Conservation (phyloP, 1,284 basidiomycete species). For the Leccinum huronense region DNA sequence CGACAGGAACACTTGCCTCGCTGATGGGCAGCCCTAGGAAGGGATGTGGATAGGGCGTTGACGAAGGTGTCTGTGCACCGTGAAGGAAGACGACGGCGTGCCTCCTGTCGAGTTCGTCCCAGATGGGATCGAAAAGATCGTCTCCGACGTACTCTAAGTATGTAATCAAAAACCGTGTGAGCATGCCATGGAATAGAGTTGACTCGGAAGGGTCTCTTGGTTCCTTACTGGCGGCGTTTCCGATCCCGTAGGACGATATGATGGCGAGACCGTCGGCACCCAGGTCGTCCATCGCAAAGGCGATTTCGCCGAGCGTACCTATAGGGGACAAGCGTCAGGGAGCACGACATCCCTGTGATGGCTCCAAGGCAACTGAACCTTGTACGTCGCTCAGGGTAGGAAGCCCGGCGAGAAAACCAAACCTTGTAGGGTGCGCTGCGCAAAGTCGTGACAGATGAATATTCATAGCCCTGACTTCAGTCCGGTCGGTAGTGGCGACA, state of each 20-base stretch:
- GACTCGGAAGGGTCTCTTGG: neutral
- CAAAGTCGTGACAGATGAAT: slow-evolving; percentile 47
- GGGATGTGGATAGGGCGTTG: slow-evolving; percentile 58
- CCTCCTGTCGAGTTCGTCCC: slow-evolving; percentile 61
- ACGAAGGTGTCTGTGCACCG: slow-evolving; percentile 62
- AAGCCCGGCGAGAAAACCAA: slow-evolving; percentile 65
- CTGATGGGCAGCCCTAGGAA: slow-evolving; percentile 63
- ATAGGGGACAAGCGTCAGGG: slow-evolving; percentile 9
- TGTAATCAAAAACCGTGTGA: slow-evolving; percentile 7
- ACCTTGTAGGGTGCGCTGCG: slow-evolving; percentile 48
- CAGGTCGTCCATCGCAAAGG: slow-evolving; percentile 56
- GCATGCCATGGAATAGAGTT: slow-evolving; percentile 5
- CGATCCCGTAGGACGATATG: slow-evolving; percentile 60
- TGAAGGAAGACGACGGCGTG: slow-evolving; percentile 65
- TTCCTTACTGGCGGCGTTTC: slow-evolving; percentile 43
- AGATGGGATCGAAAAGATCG: slow-evolving; percentile 58
- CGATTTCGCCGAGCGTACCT: slow-evolving; percentile 59
- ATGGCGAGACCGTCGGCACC: slow-evolving; percentile 60
- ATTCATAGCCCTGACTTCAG: slow-evolving; percentile 48
- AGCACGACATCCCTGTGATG: slow-evolving; percentile 4
- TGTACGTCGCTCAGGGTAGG: slow-evolving; percentile 59
- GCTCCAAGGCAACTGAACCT: slow-evolving; percentile 40
- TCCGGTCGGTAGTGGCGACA: slow-evolving; percentile 45
- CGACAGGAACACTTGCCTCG: slow-evolving; percentile 46
- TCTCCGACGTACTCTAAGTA: slow-evolving; percentile 61